These are phyloP conservation scores for Aspergillus mulundensis DNA, from an alignment of 495 filamentous ascomycete species.

Conservation along the genomic window DNA sequence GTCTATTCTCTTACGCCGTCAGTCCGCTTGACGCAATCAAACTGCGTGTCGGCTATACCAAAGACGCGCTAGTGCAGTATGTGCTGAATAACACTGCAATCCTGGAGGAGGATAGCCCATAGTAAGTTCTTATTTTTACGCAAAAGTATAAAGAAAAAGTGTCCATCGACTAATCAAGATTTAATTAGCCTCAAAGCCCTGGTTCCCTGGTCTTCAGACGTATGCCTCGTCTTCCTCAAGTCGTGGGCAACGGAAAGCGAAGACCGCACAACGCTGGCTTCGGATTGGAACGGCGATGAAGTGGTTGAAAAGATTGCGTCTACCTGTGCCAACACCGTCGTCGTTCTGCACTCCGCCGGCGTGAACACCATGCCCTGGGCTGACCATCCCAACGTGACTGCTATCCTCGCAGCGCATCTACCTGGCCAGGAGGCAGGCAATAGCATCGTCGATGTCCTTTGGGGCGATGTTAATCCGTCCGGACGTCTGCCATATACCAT, in stretches of 20 bases:
- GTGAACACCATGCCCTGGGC: slow-evolving; percentile 25
- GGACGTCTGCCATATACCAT: slow-evolving; percentile 79
- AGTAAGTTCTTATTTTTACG: too few relatives aligned
- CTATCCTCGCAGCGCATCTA: slow-evolving; percentile 67
- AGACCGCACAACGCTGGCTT: not conserved
- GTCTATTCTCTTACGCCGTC: not conserved
- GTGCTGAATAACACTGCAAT: too few relatives aligned
- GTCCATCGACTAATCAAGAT: too few relatives aligned
- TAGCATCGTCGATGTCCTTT: slow-evolving; percentile 69
- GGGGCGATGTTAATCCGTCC: slow-evolving; percentile 67
- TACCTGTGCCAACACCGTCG: not conserved
- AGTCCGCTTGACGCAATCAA: not conserved
- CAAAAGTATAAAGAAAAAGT: too few relatives aligned
- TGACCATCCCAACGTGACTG: slow-evolving; percentile 61
- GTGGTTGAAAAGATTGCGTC: not conserved
- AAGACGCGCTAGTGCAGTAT: too few relatives aligned
- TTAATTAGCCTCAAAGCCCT: too few relatives aligned
- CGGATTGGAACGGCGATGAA: not conserved
- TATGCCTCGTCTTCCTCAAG: slow-evolving; percentile 59
- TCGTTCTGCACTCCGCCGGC: not conserved
- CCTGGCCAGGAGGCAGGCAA: slow-evolving; percentile 77
- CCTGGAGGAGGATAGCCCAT: slow-evolving; percentile 18
- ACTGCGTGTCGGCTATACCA: not conserved
- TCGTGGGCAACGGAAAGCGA: slow-evolving; percentile 17
- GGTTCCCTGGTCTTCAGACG: too few relatives aligned